These are phyloP conservation scores for Solanum pinnatisectum DNA, from an alignment of 257 asterid species.

Conservation along the genomic window DNA sequence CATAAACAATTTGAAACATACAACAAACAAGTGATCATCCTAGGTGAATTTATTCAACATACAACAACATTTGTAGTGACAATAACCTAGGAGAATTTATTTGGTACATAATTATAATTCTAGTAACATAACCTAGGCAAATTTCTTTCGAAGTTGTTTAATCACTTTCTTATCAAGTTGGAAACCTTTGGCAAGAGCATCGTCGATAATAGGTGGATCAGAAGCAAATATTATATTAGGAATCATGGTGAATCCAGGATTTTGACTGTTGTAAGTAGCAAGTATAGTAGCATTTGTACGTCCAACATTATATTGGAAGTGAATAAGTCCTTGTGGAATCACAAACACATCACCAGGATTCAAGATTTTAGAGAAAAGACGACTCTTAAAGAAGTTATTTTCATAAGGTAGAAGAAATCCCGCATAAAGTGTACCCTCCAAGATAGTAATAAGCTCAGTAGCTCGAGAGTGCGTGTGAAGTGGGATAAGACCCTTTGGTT, in stretches of 20 bases:
- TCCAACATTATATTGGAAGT: not conserved
- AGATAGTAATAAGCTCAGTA: not conserved
- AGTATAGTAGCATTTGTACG: not conserved
- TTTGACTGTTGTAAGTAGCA: not conserved
- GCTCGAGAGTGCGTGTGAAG: not conserved
- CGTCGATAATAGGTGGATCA: not conserved
- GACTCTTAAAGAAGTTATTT: not conserved
- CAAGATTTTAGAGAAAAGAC: not conserved
- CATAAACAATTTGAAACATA: not conserved
- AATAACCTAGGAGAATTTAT: not conserved
- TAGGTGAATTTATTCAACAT: not conserved
- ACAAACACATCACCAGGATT: not conserved
- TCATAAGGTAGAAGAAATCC: not conserved
- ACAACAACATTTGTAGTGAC: not conserved
- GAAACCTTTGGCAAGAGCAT: not conserved
- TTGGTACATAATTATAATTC: not conserved
- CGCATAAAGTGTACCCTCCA: not conserved
- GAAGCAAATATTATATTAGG: not conserved
- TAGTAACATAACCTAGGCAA: not conserved
- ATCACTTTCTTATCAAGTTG: not conserved
- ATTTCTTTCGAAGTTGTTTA: not conserved
- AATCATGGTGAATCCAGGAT: not conserved
- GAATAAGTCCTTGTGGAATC: not conserved
- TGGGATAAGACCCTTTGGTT: not conserved
- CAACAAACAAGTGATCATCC: not conserved